Base-by-base conservation (phyloP, 805 yeast species). In the Nakazawaea anatomiae region DNA sequence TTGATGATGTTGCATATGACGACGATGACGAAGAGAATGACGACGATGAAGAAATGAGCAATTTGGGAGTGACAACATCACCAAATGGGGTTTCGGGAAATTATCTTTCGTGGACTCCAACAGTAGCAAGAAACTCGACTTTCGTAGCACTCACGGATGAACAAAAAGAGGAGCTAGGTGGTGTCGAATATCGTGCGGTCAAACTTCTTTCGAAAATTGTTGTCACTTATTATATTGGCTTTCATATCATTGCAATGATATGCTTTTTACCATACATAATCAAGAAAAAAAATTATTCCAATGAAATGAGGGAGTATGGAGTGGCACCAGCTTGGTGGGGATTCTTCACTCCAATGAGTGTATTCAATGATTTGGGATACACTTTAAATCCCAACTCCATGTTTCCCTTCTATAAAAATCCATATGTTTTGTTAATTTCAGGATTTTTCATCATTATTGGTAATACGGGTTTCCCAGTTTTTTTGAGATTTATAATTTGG, bases 161-260 rank as follows among this genome's bases (percentile, higher is more conserved):
- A 28, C 98, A 94, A 65, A 90, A 89, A 60, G 95, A 87, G 53
- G 99, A 94, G 64, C 70, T 94, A 39, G 99, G 99, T 39, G 99
- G 99, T 46, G 97, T 94, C 12, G 99, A 94, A 62, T 94, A 94
- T 64, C 77, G 97, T 42, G 89, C 99, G 0, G 76, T 88, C 52
- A 89, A 89, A 61, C 69, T 90, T 8, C 69, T 94, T 51, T 80
- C 86, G 52, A 77, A 78, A 55, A 77, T 92, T 43, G 67, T 92
- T 11, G 62, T 80, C 0, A 52, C 65, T 5, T 94, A 88, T 61
- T 90, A 88, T 59, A 55, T 90, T 51, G 96, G 96, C 0, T 82
- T 89, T 60, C 89, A 87, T 60, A 53, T 87, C 4, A 36, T 83
- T 28, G 80, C 78, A 0, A 60, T 82, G 32, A 57, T 76, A 0